Conservation (phyloP, 306 rosid species). For the Fragaria nilgerrensis region DNA sequence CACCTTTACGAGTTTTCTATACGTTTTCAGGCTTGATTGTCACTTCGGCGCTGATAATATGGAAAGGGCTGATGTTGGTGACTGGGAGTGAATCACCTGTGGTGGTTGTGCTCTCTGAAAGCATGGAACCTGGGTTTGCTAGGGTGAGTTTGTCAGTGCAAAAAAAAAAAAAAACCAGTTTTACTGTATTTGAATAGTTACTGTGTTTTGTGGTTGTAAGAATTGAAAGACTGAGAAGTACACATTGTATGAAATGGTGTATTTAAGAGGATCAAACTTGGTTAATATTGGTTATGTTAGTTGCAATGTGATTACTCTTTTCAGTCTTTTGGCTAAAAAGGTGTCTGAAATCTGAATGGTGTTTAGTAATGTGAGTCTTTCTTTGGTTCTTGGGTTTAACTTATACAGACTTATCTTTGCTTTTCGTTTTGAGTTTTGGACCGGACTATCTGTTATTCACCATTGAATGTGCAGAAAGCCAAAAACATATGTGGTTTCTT, state of each 20-base stretch:
- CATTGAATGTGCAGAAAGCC: not conserved
- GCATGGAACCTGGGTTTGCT: conserved; percentile 92
- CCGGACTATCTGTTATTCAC: not conserved
- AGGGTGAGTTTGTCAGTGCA: conserved; percentile 41
- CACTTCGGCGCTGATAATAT: conserved; percentile 58
- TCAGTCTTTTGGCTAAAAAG: not conserved
- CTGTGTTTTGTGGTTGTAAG: not conserved
- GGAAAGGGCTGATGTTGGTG: conserved; percentile 69
- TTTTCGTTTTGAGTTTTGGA: not conserved
- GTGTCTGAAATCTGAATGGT: conserved; percentile 7
- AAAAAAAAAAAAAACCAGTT: not conserved
- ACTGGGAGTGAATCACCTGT: conserved; percentile 80
- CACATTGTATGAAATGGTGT: not conserved
- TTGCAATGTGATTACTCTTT: not conserved
- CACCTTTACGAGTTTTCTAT: not conserved
- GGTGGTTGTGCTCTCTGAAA: conserved; percentile 72
- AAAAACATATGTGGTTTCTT: not conserved
- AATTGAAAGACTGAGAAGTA: not conserved
- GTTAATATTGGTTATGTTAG: not conserved
- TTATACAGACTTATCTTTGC: not conserved
- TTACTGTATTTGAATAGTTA: not conserved
- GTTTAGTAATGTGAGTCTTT: not conserved
- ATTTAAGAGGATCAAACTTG: not conserved
- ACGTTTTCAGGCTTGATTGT: conserved; percentile 57
- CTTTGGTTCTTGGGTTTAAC: not conserved